phyloP scores from a whole-genome alignment of 176 grass and related monocot species.

The Tillandsia fasciculata region DNA sequence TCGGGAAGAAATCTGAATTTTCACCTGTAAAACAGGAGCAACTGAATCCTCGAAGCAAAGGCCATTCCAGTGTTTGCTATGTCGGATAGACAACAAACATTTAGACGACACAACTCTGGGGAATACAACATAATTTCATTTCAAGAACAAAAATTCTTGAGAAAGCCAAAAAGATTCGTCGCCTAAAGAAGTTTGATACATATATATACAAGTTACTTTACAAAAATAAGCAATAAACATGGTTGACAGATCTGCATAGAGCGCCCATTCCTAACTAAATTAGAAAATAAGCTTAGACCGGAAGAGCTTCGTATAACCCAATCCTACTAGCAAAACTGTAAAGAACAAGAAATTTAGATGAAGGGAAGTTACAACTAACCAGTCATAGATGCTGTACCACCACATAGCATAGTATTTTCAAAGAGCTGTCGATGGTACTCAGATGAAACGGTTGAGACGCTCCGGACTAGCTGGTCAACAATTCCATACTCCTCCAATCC shows the following conservation, averaged over 20 bases:
- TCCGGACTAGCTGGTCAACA: constrained; percentile 73
- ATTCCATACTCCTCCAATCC: constrained; percentile 91
- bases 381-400: constrained; percentile 69
- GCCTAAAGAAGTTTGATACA: neutral
- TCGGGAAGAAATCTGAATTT: too few relatives aligned
- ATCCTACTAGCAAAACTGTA: neutral
- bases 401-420: constrained; percentile 90
- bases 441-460: constrained; percentile 73
- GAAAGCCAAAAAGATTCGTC: neutral
- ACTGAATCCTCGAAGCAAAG: too few relatives aligned
- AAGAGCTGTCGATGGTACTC: constrained; percentile 88
- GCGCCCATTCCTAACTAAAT: neutral
- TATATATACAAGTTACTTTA: neutral
- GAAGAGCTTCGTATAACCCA: neutral
- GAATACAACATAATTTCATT: neutral
- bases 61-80: too few relatives aligned
- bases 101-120: neutral
- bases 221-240: neutral
- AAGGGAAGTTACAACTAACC: constrained; percentile 40
- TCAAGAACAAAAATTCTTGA: neutral
- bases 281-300: neutral
- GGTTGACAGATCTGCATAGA: neutral
- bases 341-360: constrained; percentile 11
- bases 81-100: neutral
- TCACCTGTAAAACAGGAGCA: too few relatives aligned